Evolutionary conservation across 805 yeast species (phyloP).

Genomic region (Candida ulmi): DNA sequence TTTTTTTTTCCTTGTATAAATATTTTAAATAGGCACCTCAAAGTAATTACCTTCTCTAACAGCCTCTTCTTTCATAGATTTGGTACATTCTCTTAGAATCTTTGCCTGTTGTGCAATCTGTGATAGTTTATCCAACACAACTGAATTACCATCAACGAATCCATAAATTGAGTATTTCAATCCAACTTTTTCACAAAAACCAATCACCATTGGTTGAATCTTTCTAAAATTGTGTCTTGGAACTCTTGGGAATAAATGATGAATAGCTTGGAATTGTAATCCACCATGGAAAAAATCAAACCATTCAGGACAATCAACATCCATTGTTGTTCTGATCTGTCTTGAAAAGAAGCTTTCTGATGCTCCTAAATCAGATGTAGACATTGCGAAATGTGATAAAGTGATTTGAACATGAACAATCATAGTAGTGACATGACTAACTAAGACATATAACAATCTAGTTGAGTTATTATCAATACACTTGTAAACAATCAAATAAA

Average conservation of each 20-base stretch:
- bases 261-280: conserved; percentile 85
- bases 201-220: conserved; percentile 66
- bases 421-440: conserved; percentile 80
- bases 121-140: conserved; percentile 61
- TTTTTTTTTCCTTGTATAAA: too few relatives aligned
- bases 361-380: conserved; percentile 79
- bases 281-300: conserved; percentile 90
- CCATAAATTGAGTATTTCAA: conserved; percentile 80
- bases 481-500: conserved; percentile 53
- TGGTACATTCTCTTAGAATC: conserved; percentile 69
- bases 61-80: conserved; percentile 53
- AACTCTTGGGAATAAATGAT: conserved; percentile 82
- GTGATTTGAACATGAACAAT: conserved; percentile 93
- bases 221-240: conserved; percentile 83
- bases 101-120: conserved; percentile 77
- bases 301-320: conserved; percentile 92
- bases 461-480: conserved; percentile 47
- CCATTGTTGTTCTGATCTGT: conserved; percentile 90
- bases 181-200: conserved; percentile 73
- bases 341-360: conserved; percentile 75
- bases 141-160: conserved; percentile 69
- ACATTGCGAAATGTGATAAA: conserved; percentile 88
- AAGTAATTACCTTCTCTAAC: conserved; percentile 20
- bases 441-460: conserved; percentile 55
- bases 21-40: conserved; percentile 1